Conservation (phyloP, 2,329 filamentous ascomycete genomes). For the Cordyceps cicadae region DNA sequence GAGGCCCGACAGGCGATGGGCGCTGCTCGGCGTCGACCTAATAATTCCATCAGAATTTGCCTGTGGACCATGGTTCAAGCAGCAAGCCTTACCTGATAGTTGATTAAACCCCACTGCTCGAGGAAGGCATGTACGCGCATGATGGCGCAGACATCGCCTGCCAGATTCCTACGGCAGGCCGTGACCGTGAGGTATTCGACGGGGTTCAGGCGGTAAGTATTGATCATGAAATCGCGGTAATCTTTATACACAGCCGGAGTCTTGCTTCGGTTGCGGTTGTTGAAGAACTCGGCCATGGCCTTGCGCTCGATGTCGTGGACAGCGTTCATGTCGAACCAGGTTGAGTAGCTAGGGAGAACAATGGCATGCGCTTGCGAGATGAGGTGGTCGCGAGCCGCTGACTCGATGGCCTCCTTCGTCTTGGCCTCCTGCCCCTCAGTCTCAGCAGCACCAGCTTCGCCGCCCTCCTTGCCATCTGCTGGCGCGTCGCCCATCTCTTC, state of each 20-base stretch:
- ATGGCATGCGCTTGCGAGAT: slow-evolving; percentile 92
- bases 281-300: slow-evolving; percentile 96
- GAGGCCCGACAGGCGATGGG: slow-evolving; percentile 89
- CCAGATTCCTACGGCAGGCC: slow-evolving; percentile 86
- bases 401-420: slow-evolving; percentile 74
- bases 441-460: slow-evolving; percentile 37
- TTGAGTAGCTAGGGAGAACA: slow-evolving; percentile 93
- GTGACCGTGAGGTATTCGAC: slow-evolving; percentile 96
- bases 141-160: slow-evolving; percentile 95
- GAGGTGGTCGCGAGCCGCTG: slow-evolving; percentile 82
- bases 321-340: slow-evolving; percentile 97
- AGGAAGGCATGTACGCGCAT: slow-evolving; percentile 98
- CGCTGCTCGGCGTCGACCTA: slow-evolving; percentile 94
- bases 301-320: slow-evolving; percentile 91
- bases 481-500: slow-evolving; percentile 71
- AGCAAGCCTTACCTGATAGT: slow-evolving; percentile 69
- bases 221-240: slow-evolving; percentile 99
- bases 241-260: slow-evolving; percentile 96
- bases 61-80: neutral
- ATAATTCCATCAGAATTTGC: neutral
- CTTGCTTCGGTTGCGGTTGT: slow-evolving; percentile 95
- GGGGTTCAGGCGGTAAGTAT: slow-evolving; percentile 94
- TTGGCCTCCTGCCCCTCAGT: slow-evolving; percentile 50
- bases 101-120: slow-evolving; percentile 97
- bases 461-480: slow-evolving; percentile 43